These are phyloP conservation scores for Dichomitus squalens DNA, from an alignment of 1,284 basidiomycete genomes.

Conservation along the genomic window DNA sequence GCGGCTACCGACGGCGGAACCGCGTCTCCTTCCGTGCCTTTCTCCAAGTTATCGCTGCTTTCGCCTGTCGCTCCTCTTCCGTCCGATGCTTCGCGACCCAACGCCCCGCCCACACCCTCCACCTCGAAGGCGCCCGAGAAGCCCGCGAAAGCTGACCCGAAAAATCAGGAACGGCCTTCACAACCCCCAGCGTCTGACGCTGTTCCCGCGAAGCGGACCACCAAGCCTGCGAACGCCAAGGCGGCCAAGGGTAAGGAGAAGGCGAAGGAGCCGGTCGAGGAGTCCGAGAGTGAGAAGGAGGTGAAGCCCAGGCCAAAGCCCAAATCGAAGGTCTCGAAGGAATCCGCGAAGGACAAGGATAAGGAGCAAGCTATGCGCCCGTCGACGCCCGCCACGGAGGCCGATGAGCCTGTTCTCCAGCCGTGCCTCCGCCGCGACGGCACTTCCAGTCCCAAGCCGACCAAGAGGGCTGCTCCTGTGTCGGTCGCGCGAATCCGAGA, in stretches of 20 bases:
- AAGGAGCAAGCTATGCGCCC: background rate
- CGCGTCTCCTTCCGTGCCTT: constrained; percentile 39
- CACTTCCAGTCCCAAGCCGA: background rate
- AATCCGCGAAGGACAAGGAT: background rate
- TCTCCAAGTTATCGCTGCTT: constrained; percentile 40
- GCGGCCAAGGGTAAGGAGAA: constrained; percentile 4
- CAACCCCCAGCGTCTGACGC: constrained; percentile 1
- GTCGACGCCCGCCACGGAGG: constrained; percentile 2
- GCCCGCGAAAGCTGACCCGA: background rate
- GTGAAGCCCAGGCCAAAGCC: background rate
- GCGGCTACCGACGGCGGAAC: constrained; percentile 11
- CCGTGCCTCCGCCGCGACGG: constrained; percentile 2
- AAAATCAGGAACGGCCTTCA: background rate
- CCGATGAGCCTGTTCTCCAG: background rate
- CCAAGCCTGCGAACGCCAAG: constrained; percentile 9
- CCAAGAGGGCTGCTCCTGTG: background rate
- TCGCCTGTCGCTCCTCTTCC: constrained; percentile 28
- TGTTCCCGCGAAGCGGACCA: constrained; percentile 1
- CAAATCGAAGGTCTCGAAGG: background rate
- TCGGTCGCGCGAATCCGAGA: background rate
- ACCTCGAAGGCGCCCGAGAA: background rate
- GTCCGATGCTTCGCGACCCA: background rate
- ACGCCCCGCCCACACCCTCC: background rate
- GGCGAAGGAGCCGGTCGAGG: background rate
- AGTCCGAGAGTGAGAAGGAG: constrained; percentile 1